Conservation (phyloP, 768 basidiomycete genomes). For the Mycena alexandri region DNA sequence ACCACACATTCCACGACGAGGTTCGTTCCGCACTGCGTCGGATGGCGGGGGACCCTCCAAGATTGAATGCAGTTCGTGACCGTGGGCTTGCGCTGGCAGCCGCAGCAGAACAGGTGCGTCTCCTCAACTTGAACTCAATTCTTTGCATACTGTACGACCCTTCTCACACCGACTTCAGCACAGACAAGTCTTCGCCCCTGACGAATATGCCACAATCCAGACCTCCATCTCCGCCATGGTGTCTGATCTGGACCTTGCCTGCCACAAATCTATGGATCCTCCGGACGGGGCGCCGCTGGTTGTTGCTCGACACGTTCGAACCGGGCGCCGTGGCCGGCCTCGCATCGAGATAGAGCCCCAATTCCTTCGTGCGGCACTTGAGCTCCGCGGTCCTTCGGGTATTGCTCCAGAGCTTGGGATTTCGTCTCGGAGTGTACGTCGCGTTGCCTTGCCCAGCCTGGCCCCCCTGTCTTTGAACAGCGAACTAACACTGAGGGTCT, state of each 20-base stretch:
- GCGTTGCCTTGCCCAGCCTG: conserved; percentile 35
- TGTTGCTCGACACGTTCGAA: conserved; percentile 4
- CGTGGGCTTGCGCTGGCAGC: conserved; percentile 6
- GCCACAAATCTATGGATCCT: conserved; percentile 10
- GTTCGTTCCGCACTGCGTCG: conserved; percentile 3
- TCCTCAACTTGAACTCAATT: too few relatives aligned
- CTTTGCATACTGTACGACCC: background rate
- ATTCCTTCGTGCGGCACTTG: too few relatives aligned
- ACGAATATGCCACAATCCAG: background rate
- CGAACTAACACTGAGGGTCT: conserved; percentile 1
- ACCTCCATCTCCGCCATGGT: conserved; percentile 1
- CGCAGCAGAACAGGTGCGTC: conserved; percentile 15
- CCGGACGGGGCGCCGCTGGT: background rate
- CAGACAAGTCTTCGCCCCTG: background rate
- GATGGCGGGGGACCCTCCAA: conserved; percentile 4
- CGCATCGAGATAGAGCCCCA: too few relatives aligned
- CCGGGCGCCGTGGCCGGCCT: too few relatives aligned
- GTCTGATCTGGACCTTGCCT: background rate
- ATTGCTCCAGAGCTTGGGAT: conserved; percentile 9
- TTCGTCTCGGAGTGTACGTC: conserved; percentile 33
- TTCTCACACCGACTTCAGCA: background rate
- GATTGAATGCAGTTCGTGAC: conserved; percentile 7
- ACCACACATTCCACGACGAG: conserved; percentile 2
- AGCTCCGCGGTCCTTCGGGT: too few relatives aligned
- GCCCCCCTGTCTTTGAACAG: conserved; percentile 20